Conservation (phyloP, 352 stramenopile species). For the Pythium brassicae region DNA sequence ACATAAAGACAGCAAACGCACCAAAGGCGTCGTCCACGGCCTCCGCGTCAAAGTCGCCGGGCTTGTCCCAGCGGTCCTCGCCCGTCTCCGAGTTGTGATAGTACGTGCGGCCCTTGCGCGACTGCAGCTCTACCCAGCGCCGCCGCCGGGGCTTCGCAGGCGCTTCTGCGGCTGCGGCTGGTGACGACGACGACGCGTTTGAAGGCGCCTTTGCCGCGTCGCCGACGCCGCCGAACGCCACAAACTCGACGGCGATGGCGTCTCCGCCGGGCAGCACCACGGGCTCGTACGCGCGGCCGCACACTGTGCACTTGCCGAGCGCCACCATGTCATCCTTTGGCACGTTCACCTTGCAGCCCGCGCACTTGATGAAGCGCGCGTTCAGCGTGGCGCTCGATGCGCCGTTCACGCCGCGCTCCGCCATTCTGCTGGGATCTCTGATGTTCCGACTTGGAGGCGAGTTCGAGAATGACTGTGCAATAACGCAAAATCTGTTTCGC, state of each 20-base stretch:
- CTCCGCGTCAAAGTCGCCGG: constrained; percentile 57
- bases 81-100: constrained; percentile 83
- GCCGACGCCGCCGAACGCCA: no score
- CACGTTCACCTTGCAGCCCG: constrained; percentile 67
- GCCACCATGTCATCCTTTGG: constrained; percentile 73
- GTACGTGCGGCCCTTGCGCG: constrained; percentile 62
- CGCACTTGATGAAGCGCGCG: constrained; percentile 79
- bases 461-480: no score
- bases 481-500: no score
- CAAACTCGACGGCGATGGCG: constrained; percentile 28
- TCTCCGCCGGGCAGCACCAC: constrained; percentile 17
- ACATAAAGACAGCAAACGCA: no score
- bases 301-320: constrained; percentile 60
- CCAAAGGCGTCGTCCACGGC: constrained; percentile 55
- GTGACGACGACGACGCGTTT: not conserved
- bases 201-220: no score
- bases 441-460: no score
- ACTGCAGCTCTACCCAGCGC: constrained; percentile 62
- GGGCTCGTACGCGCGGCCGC: constrained; percentile 36
- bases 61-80: constrained; percentile 75
- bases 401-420: constrained; percentile 45
- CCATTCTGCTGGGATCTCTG: constrained; percentile 18
- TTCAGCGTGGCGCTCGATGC: constrained; percentile 51
- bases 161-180: not conserved
- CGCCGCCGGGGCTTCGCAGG: constrained; percentile 30